Evolutionary conservation across 331 rosid genomes (phyloP).

Genomic region (Pyracantha coccinea): DNA sequence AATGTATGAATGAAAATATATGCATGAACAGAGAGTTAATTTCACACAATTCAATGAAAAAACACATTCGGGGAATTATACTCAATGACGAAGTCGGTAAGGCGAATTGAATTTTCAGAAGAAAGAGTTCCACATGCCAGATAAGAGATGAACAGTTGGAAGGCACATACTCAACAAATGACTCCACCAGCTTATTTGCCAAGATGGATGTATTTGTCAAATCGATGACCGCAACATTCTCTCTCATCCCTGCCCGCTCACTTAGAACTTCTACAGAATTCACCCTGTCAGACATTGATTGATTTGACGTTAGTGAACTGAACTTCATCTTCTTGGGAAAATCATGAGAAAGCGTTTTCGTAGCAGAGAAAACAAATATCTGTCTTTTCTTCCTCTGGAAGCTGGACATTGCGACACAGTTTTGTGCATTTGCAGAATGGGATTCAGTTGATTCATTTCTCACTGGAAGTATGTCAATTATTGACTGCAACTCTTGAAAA

Average conservation of each 20-base stretch:
- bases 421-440: constrained; percentile 35
- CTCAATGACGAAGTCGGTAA: not conserved
- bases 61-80: not conserved
- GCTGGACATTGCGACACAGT: constrained; percentile 37
- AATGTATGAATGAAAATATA: no score
- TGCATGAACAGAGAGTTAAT: no score
- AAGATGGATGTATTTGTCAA: constrained; percentile 67
- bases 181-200: constrained; percentile 81
- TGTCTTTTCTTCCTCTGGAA: constrained; percentile 84
- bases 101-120: not conserved
- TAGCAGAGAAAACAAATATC: constrained; percentile 92
- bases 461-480: constrained; percentile 84
- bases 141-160: constrained; percentile 5
- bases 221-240: constrained; percentile 84
- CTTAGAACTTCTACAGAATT: constrained; percentile 81
- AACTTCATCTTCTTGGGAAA: constrained; percentile 86
- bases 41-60: no score
- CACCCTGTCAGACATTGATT: constrained; percentile 46
- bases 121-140: constrained; percentile 10
- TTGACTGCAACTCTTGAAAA: constrained; percentile 81
- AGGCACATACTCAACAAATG: constrained; percentile 73
- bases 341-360: constrained; percentile 76
- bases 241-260: constrained; percentile 84
- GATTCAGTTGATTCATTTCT: constrained; percentile 29
- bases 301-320: constrained; percentile 43